Conservation (phyloP, 176 grass and related monocot genomes). For the Elaeis guineensis region DNA sequence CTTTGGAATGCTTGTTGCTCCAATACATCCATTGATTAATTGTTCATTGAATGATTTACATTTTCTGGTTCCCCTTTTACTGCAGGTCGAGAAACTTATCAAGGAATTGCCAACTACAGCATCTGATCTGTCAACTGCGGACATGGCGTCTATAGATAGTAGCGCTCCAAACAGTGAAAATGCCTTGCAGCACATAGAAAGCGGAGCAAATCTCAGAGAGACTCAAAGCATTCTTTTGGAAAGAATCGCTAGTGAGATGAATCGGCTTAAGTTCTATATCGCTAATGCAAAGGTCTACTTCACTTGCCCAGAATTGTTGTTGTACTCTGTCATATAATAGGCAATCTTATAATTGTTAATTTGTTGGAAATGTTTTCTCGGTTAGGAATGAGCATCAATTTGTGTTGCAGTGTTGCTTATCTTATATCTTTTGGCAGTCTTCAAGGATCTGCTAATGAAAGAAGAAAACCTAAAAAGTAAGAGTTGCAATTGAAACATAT, state of each 20-base stretch:
- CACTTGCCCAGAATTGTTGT: not conserved
- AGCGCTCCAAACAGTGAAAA: slow-evolving; percentile 19
- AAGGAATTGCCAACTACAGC: slow-evolving; percentile 70
- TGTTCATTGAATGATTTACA: too few relatives aligned
- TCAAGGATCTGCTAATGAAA: too few relatives aligned
- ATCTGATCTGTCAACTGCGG: slow-evolving; percentile 35
- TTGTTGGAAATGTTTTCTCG: too few relatives aligned
- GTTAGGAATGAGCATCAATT: too few relatives aligned
- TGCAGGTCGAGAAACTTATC: slow-evolving; percentile 93
- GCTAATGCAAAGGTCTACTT: slow-evolving; percentile 68
- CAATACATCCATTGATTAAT: too few relatives aligned
- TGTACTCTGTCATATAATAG: too few relatives aligned
- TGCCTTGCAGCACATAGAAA: slow-evolving; percentile 28
- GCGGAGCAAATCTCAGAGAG: slow-evolving; percentile 49
- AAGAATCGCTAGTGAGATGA: slow-evolving; percentile 98
- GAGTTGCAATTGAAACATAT: too few relatives aligned
- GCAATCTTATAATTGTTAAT: too few relatives aligned
- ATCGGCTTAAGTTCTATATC: slow-evolving; percentile 89
- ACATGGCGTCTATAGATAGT: slow-evolving; percentile 18
- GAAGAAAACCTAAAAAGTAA: too few relatives aligned
- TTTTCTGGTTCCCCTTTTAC: not conserved
- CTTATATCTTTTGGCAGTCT: too few relatives aligned
- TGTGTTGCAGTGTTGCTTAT: too few relatives aligned
- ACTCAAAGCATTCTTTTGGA: slow-evolving; percentile 93
- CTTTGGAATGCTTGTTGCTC: too few relatives aligned